These are phyloP conservation scores for Microbotryum saponariae DNA, from an alignment of 1,284 basidiomycete species.

Conservation along the genomic window DNA sequence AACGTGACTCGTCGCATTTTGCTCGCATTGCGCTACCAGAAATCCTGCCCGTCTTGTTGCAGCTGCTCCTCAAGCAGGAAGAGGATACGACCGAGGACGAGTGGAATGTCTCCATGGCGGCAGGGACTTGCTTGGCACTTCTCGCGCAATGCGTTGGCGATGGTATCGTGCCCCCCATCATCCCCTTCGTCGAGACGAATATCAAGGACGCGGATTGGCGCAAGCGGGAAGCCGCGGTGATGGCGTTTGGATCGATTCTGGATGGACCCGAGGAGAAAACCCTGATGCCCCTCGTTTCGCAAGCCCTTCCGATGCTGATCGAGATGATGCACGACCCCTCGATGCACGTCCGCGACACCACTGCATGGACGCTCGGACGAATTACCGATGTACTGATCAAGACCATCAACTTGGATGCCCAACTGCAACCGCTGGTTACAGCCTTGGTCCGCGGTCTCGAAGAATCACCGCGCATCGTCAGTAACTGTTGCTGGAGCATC, in stretches of 20 bases:
- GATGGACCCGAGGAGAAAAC: constrained; percentile 85
- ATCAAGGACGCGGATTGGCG: constrained; percentile 90
- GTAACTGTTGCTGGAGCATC: constrained; percentile 93
- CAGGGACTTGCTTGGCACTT: constrained; percentile 82
- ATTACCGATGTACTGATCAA: constrained; percentile 86
- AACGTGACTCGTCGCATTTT: constrained; percentile 75
- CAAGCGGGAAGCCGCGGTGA: constrained; percentile 89
- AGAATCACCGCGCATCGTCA: constrained; percentile 70
- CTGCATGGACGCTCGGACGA: constrained; percentile 93
- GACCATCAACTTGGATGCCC: constrained; percentile 81
- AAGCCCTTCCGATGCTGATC: constrained; percentile 88
- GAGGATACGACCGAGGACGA: constrained; percentile 98
- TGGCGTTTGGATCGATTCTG: constrained; percentile 96
- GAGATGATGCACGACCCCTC: constrained; percentile 88
- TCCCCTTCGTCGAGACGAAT: constrained; percentile 95
- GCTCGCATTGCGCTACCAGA: constrained; percentile 90
- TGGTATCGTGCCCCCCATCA: constrained; percentile 80
- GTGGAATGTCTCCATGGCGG: constrained; percentile 98
- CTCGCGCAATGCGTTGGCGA: constrained; percentile 88
- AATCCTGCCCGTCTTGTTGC: constrained; percentile 84
- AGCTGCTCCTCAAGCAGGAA: constrained; percentile 83
- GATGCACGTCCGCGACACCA: constrained; percentile 87
- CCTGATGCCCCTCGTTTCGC: constrained; percentile 82
- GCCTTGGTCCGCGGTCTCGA: constrained; percentile 75
- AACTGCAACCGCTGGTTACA: constrained; percentile 73